Evolutionary conservation across 495 filamentous ascomycete genomes (phyloP), one percentile per base, ranked within the genome.

Genomic region (Xylaria acuta): DNA sequence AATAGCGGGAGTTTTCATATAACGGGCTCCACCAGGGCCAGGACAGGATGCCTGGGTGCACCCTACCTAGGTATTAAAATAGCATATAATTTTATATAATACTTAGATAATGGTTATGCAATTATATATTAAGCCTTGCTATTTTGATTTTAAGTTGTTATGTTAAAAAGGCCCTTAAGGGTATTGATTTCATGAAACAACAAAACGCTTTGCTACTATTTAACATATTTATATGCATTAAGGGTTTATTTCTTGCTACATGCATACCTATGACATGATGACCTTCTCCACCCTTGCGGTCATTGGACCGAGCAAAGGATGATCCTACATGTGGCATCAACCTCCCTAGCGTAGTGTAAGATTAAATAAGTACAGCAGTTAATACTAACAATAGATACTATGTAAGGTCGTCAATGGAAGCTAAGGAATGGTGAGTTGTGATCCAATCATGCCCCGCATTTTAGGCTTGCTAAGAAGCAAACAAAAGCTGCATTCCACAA

Each of bases 371-470:
- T 20, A 47, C n/a, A n/a, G n/a, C 18, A 47, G 18, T 47, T 20
- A 5, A 18, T 47, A 47, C 43, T 16, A 45, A 45, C 41, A 45
- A 16, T 18, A 45, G 45, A 49, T 49, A 5, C n/a, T n/a, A n/a
- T n/a, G n/a, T n/a, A n/a, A n/a, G n/a, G n/a, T n/a, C n/a, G 18
- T 49, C 5, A 49, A 49, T n/a, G 45, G 45, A 49, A 49, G 51
- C 53, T 5, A n/a, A n/a, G n/a, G n/a, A n/a, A 56, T 32, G 6
- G 53, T 7, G 27, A 56, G 27, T 32, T 56, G 18, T 5, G 53
- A 56, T 56, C 53, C 53, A 56, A 56, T 56, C 53, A 20, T 30
- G 27, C 53, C 25, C 53, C 27, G 53, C 53, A 12, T n/a, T 54
- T 54, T 54, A 5, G 25, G 51, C 53, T 32, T 34, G 25, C 8